Evolutionary conservation across 257 asterid genomes (phyloP), one percentile per base, ranked within the genome.

Genomic region (Solanum clarkiae): DNA sequence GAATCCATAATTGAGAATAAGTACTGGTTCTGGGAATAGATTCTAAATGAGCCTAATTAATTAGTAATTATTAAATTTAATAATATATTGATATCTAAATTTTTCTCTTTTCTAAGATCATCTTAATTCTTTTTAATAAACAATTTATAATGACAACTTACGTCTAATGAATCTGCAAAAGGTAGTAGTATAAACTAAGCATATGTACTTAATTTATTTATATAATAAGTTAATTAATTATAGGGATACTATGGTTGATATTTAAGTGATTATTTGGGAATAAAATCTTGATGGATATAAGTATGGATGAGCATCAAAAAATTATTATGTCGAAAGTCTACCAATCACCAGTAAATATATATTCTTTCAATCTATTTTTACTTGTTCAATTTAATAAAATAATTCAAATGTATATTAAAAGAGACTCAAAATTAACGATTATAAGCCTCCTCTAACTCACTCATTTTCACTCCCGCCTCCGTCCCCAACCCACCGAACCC

Each of bases 231-330:
- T 54, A 54, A 54, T 54, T 54, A 54, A 5, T 54, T 16, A 54
- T 7, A 54, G 59, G 59, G 18, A 54, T 2, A 54, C 59, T 54
- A 32, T 32, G 57, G 17, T 54, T 4, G 8, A 54, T 54, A 54
- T 54, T 54, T 54, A 54, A 54, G 59, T 54, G 8, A 54, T 54
- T 16, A 54, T 29, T 86, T 71, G 60, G 74, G 70, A 40, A 84
- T 70, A 20, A 84, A 81, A 81, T 84, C 82, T 68, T 84, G 68
- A 15, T 71, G 54, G 69, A 40, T 51, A 32, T 44, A 51, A 70
- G 51, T 54, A 69, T 59, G 71, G 18, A 56, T 66, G 59, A 82
- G 89, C 63, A 84, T 53, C 88, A 86, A 87, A 87, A 70, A 86
- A 22, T 62, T 44, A 68, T 59, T 20, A 49, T 59, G 85, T 80